Conservation (phyloP, 495 filamentous ascomycete genomes). For the Gamarada debralockiae region DNA sequence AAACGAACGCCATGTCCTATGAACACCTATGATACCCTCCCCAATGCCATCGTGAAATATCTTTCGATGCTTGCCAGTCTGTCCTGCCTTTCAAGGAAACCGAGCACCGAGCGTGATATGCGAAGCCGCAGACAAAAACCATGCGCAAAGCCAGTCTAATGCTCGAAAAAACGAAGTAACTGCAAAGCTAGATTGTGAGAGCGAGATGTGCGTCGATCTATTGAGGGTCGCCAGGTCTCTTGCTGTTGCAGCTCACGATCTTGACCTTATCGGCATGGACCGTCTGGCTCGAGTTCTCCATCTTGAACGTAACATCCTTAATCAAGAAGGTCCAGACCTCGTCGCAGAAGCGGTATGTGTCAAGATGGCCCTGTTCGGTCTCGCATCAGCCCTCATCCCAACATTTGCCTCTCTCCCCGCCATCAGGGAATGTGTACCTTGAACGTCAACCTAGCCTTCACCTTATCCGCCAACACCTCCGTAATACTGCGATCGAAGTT, state of each 20-base stretch:
- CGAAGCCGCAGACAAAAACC: too few species aligned
- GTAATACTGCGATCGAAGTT: constrained; percentile 90
- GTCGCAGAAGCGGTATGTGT: constrained; percentile 99
- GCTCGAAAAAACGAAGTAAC: background rate
- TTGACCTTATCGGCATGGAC: constrained; percentile 81
- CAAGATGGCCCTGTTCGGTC: constrained; percentile 75
- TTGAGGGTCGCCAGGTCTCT: constrained; percentile 23
- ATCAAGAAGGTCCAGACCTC: constrained; percentile 99
- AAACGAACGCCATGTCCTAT: too few species aligned
- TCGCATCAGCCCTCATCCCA: constrained; percentile 5
- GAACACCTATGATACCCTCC: too few species aligned
- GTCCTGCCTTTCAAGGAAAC: too few species aligned
- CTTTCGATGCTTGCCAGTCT: too few species aligned
- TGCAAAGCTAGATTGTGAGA: too few species aligned
- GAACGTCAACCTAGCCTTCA: constrained; percentile 87
- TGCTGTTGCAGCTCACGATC: constrained; percentile 77
- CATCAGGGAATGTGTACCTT: constrained; percentile 67
- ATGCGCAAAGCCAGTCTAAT: too few species aligned
- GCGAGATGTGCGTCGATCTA: too few species aligned
- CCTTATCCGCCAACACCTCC: constrained; percentile 82
- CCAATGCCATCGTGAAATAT: too few species aligned
- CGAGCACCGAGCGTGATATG: too few species aligned
- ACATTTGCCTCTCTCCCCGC: background rate
- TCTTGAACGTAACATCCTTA: constrained; percentile 96
- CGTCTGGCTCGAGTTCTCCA: constrained; percentile 62